Evolutionary conservation across 176 grass and related monocot genomes (phyloP), one percentile per base, ranked within the genome.

Genomic region (Zoysia pacifica): DNA sequence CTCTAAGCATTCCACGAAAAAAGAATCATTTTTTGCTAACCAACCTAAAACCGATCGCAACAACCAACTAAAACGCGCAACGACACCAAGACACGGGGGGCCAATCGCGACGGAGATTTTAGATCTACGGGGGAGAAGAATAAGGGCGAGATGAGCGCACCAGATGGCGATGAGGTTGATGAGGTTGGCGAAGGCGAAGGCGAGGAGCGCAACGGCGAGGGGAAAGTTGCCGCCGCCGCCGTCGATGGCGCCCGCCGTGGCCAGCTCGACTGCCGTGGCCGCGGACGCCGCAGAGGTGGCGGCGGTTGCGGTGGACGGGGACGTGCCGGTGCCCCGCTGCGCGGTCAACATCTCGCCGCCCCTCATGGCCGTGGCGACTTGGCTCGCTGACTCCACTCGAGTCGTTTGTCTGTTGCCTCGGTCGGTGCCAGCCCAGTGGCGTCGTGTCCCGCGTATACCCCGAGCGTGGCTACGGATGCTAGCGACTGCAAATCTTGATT

Each of bases 111-210:
- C 5, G 0, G 53, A 38, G 85, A 85, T 65, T 28, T 75, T 72
- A 77, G 82, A 73, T 64, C 45, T 78, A 78, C 43, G 54, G 66
- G 12, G 37, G 11, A 9, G n/a, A 14, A 18, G 14, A n/a, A 13
- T 43, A 49, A 15, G 42, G n/a, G 14, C 52, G 39, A 3, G 77
- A 41, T 35, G 68, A 41, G 52, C 80, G 86, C 84, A 94, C 92
- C 92, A 94, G 86, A 90, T 85, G 73, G 92, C 81, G 86, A 94
- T 62, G 92, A 91, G 81, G 78, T 94, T 94, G 89, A 94, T 41
- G 84, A 94, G 69, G 83, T 89, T 90, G 46, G 89, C 92, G 74
- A 87, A 45, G 67, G 89, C 82, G 81, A 94, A 94, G 84, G 92
- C 92, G 69, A 94, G 69, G 69, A 94, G 39, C 16, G 92, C 89